A percentile compares a stretch with the other conserved stretches of the same genome.
Evolutionary conservation across 2,329 filamentous ascomycete genomes (phyloP).

Genomic region (Pseudogymnoascus pannorum): DNA sequence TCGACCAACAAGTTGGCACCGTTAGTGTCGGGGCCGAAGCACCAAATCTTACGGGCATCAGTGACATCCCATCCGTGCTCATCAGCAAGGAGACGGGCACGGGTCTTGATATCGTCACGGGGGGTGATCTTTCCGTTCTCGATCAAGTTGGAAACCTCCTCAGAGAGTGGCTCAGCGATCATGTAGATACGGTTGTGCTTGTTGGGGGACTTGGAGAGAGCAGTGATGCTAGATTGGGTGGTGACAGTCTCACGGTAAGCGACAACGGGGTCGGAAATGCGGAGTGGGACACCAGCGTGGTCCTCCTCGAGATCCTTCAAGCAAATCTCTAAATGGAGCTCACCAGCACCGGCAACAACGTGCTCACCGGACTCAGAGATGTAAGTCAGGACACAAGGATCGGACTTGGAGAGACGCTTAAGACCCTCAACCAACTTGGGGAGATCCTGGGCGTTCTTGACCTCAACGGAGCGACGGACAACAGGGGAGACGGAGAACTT

Average conservation of each 20-base stretch:
- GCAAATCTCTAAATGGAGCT: constrained; percentile 99
- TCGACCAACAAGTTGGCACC: constrained; percentile 98
- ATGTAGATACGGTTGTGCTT: constrained; percentile 99
- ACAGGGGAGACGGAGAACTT: constrained; percentile 99
- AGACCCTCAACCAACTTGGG: constrained; percentile 99
- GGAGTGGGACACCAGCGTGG: constrained; percentile 96
- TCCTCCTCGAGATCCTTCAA: constrained; percentile 99
- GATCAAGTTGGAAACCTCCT: constrained; percentile 87
- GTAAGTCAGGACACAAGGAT: constrained; percentile 90
- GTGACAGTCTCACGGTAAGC: constrained; percentile 96
- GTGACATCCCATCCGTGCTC: constrained; percentile 99
- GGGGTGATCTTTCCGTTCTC: constrained; percentile 86
- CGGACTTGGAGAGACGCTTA: constrained; percentile 99
- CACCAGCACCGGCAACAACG: constrained; percentile 97
- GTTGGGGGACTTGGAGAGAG: constrained; percentile 99
- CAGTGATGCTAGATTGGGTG: constrained; percentile 82
- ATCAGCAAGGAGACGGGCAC: constrained; percentile 91
- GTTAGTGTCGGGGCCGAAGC: constrained; percentile 95
- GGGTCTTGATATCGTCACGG: constrained; percentile 98
- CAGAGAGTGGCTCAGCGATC: constrained; percentile 78
- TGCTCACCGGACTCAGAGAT: constrained; percentile 95
- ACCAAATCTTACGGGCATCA: constrained; percentile 99
- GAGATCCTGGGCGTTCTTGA: constrained; percentile 99
- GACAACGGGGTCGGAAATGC: constrained; percentile 96
- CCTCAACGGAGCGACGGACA: constrained; percentile 96